A percentile compares a stretch with the other conserved stretches of the same genome.
These are phyloP conservation scores for Pythium utonaiense DNA, from an alignment of 352 stramenopile species.

Conservation along the genomic window DNA sequence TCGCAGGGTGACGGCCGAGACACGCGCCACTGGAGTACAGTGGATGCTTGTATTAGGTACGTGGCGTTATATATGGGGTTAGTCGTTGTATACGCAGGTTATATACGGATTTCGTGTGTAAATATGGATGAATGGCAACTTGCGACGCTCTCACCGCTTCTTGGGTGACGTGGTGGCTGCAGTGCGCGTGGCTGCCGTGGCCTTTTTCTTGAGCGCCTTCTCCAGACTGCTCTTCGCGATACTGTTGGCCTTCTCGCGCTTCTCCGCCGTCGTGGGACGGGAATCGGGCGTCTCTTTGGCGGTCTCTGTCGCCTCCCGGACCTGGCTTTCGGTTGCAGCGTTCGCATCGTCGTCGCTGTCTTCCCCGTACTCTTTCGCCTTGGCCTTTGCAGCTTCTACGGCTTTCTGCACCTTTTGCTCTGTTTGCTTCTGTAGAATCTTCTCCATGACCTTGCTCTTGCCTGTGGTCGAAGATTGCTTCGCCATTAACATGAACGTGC, in stretches of 20 bases:
- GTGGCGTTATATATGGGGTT: background rate
- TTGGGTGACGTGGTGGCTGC: background rate
- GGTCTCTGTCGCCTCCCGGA: slow-evolving; percentile 1
- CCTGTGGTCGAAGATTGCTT: slow-evolving; percentile 29
- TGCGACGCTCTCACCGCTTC: slow-evolving; percentile 4
- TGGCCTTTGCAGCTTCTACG: background rate
- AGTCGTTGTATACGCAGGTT: slow-evolving; percentile 13
- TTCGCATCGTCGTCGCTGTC: slow-evolving; percentile 5
- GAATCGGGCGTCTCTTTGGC: background rate
- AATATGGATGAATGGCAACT: slow-evolving; percentile 23
- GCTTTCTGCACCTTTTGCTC: background rate
- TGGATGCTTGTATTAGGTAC: background rate
- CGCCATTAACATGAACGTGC: slow-evolving; percentile 43
- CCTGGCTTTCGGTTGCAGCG: background rate
- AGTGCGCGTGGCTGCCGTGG: background rate
- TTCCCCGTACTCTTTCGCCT: background rate
- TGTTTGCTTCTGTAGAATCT: slow-evolving; percentile 29
- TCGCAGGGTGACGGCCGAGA: background rate
- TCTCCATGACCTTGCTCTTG: slow-evolving; percentile 40
- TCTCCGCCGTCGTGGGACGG: slow-evolving; percentile 17
- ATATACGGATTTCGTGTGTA: background rate
- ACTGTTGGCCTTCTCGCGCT: slow-evolving; percentile 11
- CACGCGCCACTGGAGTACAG: background rate
- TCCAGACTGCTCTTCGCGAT: slow-evolving; percentile 36
- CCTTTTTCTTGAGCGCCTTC: slow-evolving; percentile 47